Evolutionary conservation across 352 stramenopile genomes (phyloP).

Genomic region (Phytophthora fragariae): DNA sequence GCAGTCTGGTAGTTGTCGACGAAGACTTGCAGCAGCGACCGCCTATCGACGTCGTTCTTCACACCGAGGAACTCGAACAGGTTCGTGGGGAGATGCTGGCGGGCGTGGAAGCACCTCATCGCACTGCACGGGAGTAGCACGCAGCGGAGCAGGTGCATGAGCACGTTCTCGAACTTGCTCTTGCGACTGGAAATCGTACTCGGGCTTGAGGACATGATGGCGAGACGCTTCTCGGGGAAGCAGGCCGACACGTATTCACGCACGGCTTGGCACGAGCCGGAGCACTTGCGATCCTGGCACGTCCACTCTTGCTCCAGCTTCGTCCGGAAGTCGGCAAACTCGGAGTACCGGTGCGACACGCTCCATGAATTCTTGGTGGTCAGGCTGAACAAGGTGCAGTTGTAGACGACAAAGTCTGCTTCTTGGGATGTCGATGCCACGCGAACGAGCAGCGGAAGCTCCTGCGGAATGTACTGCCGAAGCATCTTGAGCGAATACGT

Average conservation of each 20-base stretch:
- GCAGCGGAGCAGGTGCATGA: conserved; percentile 71
- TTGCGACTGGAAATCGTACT: conserved; percentile 53
- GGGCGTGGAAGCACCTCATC: conserved; percentile 71
- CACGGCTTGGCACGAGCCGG: conserved; percentile 72
- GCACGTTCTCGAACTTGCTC: conserved; percentile 66
- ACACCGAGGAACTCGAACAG: conserved; percentile 73
- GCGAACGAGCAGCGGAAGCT: conserved; percentile 58
- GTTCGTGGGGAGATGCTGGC: conserved; percentile 53
- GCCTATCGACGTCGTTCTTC: conserved; percentile 51
- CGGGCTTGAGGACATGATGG: conserved; percentile 45
- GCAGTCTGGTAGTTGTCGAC: conserved; percentile 60
- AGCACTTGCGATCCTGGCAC: conserved; percentile 62
- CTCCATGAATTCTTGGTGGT: conserved; percentile 55
- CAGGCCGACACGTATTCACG: conserved; percentile 65
- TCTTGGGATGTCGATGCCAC: conserved; percentile 46
- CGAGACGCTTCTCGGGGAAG: conserved; percentile 67
- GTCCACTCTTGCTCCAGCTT: conserved; percentile 63
- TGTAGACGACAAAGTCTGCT: conserved; percentile 56
- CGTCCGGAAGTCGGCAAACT: conserved; percentile 63
- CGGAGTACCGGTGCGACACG: conserved; percentile 70
- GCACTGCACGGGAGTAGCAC: conserved; percentile 69
- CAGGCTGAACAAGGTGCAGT: conserved; percentile 57
- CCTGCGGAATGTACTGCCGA: conserved; percentile 42
- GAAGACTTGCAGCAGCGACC: conserved; percentile 76
- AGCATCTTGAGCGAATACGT: conserved; percentile 63